Percentiles rank a stretch among this genome's conserved stretches.
These are phyloP conservation scores for Vaucheria bursata DNA, from an alignment of 352 stramenopile genomes.

Conservation along the genomic window DNA sequence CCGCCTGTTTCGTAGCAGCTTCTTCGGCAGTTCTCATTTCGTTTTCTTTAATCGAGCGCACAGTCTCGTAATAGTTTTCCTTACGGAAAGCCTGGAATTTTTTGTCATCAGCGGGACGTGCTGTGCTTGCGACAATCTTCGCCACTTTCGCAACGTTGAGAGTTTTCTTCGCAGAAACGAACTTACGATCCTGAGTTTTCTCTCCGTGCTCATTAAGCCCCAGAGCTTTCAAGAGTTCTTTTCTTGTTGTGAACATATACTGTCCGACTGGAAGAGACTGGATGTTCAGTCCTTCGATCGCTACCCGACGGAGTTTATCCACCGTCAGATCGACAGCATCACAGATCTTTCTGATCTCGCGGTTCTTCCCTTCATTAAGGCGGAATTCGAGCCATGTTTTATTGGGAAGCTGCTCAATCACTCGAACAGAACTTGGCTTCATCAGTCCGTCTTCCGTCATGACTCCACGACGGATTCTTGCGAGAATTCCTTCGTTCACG, in stretches of 20 bases:
- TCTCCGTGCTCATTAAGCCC: not conserved
- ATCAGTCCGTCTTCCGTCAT: constrained; percentile 1
- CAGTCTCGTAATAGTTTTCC: not conserved
- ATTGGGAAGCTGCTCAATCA: not conserved
- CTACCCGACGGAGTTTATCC: not conserved
- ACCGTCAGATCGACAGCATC: not conserved
- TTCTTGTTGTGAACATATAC: not conserved
- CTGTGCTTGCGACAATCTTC: not conserved
- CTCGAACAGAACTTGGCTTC: not conserved
- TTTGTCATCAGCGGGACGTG: not conserved
- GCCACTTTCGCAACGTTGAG: not conserved
- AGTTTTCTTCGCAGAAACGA: not conserved
- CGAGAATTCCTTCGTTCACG: not conserved
- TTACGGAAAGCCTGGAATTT: not conserved
- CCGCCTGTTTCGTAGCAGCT: not conserved
- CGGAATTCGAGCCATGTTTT: constrained; percentile 4
- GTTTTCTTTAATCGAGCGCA: not conserved
- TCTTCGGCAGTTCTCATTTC: not conserved
- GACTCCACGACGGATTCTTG: not conserved
- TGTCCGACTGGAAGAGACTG: not conserved
- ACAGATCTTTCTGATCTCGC: not conserved
- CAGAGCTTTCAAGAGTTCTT: not conserved
- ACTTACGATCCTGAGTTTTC: not conserved
- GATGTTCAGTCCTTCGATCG: not conserved
- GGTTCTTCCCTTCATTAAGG: not conserved